These are phyloP conservation scores for Pseudonitzschia delicatissima DNA, from an alignment of 108 stramenopile species.

Conservation along the genomic window DNA sequence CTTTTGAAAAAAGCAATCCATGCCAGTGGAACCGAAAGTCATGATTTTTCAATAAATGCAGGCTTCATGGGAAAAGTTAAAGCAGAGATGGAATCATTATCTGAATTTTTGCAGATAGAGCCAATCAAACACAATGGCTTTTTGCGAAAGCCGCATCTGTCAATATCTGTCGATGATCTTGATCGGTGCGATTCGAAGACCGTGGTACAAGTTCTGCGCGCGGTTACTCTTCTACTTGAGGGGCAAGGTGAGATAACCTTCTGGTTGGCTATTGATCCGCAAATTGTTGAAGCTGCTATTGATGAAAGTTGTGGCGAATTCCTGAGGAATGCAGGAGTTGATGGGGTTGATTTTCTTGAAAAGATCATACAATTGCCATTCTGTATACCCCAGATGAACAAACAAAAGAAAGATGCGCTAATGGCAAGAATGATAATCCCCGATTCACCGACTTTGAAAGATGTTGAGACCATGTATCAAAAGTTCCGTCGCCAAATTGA, in stretches of 20 bases:
- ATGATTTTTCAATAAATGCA: neutral
- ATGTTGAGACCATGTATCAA: too few species aligned
- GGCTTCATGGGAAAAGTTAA: neutral
- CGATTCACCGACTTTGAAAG: neutral
- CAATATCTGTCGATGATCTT: neutral
- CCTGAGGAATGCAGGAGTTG: neutral
- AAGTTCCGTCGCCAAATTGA: too few species aligned
- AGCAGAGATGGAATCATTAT: neutral
- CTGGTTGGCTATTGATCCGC: neutral
- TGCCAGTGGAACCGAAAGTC: neutral
- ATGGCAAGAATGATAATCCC: neutral
- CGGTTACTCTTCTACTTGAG: neutral
- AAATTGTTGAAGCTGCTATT: neutral
- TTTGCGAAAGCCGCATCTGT: neutral
- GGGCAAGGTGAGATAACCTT: neutral
- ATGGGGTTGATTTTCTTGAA: neutral
- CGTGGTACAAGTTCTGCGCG: neutral
- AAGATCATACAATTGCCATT: neutral
- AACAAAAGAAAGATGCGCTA: neutral
- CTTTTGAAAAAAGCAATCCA: too few species aligned
- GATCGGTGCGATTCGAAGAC: neutral
- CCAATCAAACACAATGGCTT: neutral
- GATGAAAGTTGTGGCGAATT: neutral
- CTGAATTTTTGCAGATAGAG: neutral
- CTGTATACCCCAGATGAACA: neutral